A percentile compares a stretch with the other conserved stretches of the same genome.
phyloP scores from a whole-genome alignment of 257 asterid species.

The Scutellaria baicalensis region DNA sequence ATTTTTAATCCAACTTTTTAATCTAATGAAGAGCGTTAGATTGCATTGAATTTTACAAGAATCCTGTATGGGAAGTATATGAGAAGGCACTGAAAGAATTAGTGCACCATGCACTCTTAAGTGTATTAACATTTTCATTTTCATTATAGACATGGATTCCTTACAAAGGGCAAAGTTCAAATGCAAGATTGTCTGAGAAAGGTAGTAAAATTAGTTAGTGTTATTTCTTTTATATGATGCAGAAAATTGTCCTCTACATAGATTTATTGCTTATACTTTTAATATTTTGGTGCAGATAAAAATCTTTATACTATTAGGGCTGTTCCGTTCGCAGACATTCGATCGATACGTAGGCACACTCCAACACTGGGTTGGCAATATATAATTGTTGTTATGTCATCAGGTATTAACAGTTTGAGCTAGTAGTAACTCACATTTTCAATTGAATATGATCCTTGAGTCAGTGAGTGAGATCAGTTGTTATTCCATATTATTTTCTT shows the following conservation, averaged over 20 bases:
- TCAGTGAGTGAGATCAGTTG: neutral
- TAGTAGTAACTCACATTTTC: neutral
- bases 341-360: slow-evolving; percentile 83
- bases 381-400: slow-evolving; percentile 74
- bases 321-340: slow-evolving; percentile 81
- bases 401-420: slow-evolving; percentile 48
- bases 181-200: slow-evolving; percentile 74
- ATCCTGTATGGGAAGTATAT: neutral
- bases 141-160: slow-evolving; percentile 89
- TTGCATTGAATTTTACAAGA: neutral
- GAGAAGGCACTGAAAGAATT: slow-evolving; percentile 1
- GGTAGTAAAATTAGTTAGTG: slow-evolving; percentile 37
- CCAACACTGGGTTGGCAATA: slow-evolving; percentile 95
- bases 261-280: slow-evolving; percentile 10
- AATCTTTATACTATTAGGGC: slow-evolving; percentile 81
- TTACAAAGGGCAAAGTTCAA: slow-evolving; percentile 86
- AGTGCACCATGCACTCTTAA: neutral
- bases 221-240: neutral
- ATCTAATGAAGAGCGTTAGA: neutral
- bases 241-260: neutral
- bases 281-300: slow-evolving; percentile 59
- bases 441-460: neutral
- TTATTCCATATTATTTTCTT: neutral
- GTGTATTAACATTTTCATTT: slow-evolving; percentile 6
- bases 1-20: neutral